A percentile compares a stretch with the other conserved stretches of the same genome.
Conservation (phyloP, 2,329 filamentous ascomycete genomes). For the Fusarium chuoi region DNA sequence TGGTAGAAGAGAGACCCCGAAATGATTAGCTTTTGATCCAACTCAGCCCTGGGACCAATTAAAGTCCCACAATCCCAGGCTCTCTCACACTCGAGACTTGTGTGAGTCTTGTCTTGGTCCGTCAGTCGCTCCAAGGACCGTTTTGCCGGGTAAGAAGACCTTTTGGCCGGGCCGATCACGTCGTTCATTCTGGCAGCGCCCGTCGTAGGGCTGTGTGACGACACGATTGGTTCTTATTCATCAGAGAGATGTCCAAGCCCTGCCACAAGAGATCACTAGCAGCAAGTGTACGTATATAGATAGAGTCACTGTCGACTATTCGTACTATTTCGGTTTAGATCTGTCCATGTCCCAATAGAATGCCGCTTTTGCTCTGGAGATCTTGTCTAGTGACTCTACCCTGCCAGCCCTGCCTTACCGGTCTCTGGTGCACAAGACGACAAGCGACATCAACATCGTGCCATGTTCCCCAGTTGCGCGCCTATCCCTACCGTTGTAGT, state of each 20-base stretch:
- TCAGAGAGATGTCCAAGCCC: slow-evolving; percentile 3
- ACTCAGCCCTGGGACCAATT: slow-evolving; percentile 23
- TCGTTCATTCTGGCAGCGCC: slow-evolving; percentile 31
- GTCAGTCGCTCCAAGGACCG: slow-evolving; percentile 33
- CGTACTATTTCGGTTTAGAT: slow-evolving; percentile 21
- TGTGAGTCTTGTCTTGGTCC: background rate
- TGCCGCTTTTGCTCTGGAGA: background rate
- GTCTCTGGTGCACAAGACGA: background rate
- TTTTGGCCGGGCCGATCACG: slow-evolving; percentile 39
- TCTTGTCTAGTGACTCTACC: background rate
- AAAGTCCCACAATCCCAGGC: slow-evolving; percentile 25
- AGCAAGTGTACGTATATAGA: background rate
- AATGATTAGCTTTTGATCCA: slow-evolving; percentile 19
- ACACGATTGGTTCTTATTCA: slow-evolving; percentile 19
- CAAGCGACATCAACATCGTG: slow-evolving; percentile 28
- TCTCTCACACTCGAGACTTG: background rate
- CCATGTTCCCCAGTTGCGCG: slow-evolving; percentile 23
- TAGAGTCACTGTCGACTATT: slow-evolving; percentile 22
- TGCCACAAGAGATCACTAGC: slow-evolving; percentile 8
- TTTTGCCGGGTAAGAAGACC: slow-evolving; percentile 31
- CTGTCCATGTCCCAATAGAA: background rate
- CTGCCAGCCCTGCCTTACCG: background rate
- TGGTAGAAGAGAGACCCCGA: slow-evolving; percentile 6
- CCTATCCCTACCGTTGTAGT: slow-evolving; percentile 11
- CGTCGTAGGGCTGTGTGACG: slow-evolving; percentile 48